A percentile compares a stretch with the other conserved stretches of the same genome.
These are phyloP conservation scores for Moesziomyces aphidis DNA, from an alignment of 1,284 basidiomycete genomes.

Conservation along the genomic window DNA sequence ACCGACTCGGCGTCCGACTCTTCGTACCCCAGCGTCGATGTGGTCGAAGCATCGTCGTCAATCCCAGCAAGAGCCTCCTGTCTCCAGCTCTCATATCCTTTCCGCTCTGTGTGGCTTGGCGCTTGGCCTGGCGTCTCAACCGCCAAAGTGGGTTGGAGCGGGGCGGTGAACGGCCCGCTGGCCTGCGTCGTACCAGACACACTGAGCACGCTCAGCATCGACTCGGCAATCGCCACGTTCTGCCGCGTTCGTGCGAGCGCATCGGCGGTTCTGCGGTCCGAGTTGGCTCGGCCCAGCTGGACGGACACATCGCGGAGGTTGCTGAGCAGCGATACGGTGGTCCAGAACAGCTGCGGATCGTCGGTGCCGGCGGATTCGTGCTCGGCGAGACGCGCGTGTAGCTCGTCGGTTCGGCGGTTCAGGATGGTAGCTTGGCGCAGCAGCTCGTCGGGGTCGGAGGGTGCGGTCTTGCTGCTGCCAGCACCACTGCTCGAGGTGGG, in stretches of 20 bases:
- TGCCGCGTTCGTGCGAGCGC: slow-evolving; percentile 32
- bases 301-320: slow-evolving; percentile 24
- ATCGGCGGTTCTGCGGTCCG: slow-evolving; percentile 5
- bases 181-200: background rate
- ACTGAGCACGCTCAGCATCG: slow-evolving; percentile 18
- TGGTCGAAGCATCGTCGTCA: slow-evolving; percentile 10
- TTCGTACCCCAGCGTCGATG: slow-evolving; percentile 6
- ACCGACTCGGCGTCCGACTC: slow-evolving; percentile 30
- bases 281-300: slow-evolving; percentile 1
- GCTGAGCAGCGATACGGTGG: slow-evolving; percentile 21
- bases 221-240: slow-evolving; percentile 20
- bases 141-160: background rate
- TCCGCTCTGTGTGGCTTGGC: background rate
- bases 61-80: slow-evolving; percentile 16
- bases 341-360: slow-evolving; percentile 38
- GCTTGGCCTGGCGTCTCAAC: background rate
- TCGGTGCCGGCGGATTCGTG: background rate
- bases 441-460: slow-evolving; percentile 7
- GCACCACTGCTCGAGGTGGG: slow-evolving; percentile 4
- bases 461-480: background rate
- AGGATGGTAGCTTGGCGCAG: slow-evolving; percentile 8
- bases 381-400: slow-evolving; percentile 8
- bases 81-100: slow-evolving; percentile 24
- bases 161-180: slow-evolving; percentile 22
- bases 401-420: slow-evolving; percentile 9